Base-by-base conservation (phyloP, 140 eudicot species). In the Ambrosia hybrid region DNA sequence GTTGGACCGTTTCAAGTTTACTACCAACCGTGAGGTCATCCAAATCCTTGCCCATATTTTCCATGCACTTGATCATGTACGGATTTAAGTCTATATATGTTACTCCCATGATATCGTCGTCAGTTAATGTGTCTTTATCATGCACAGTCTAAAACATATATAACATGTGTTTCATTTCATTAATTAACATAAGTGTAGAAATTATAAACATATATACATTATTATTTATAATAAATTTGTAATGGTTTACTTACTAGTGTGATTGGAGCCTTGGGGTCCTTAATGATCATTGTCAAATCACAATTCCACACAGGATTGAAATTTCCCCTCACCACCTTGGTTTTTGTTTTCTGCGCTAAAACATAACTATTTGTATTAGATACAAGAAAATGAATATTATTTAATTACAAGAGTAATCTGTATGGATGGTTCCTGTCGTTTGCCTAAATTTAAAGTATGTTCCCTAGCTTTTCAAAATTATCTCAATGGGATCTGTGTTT, bases 251-350 rank as follows among this genome's bases (percentile, higher is more conserved):
- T 79, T 68, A 90, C 96, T 33, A 90, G 82, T 69, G 38, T 57
- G 65, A 90, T 76, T 46, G 91, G 91, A 51, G 57, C 73, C 52
- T 85, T 67, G 3, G 84, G 78, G 67, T 85, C 82, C 72, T 51
- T 76, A 37, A 87, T 75, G 51, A 83, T 69, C 63, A 90, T 80
- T 17, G 95, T 85, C 64, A 90, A 56, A 51, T 67, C 88, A 53
- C 84, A 80, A 52, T 81, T 77, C 96, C 96, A 90, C n/a, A 36
- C 78, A 15, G 96, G 96, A 67, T 87, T 85, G 77, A 88, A 87
- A 70, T 79, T 80, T 6, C 73, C 84, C 64, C 51, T 73, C 57
- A 85, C 79, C 34, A 83, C 89, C 53, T 68, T 71, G 30, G 91
- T 87, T 78, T 90, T 90, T 34, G 86, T 73, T 80, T 74, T 90